Evolutionary conservation across 2,329 filamentous ascomycete genomes (phyloP).

Genomic region (Zymoseptoria pseudotritici): DNA sequence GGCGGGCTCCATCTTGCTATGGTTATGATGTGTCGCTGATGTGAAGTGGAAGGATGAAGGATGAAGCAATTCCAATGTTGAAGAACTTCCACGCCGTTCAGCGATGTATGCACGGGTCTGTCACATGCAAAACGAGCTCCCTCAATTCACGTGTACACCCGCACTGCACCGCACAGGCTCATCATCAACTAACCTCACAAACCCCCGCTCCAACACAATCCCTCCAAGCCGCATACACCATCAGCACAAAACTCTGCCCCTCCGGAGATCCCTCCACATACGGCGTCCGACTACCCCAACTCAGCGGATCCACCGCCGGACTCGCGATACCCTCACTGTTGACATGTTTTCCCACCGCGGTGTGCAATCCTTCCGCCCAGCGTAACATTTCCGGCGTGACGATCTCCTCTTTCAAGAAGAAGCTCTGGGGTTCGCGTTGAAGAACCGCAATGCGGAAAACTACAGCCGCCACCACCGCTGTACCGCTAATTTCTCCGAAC

Average conservation of each 20-base stretch:
- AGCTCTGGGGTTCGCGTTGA: conserved; percentile 6
- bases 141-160: too few relatives aligned
- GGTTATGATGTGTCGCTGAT: too few relatives aligned
- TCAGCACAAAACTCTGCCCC: conserved; percentile 38
- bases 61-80: too few relatives aligned
- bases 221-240: conserved; percentile 37
- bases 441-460: conserved; percentile 36
- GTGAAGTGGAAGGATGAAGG: too few relatives aligned
- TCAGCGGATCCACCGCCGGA: conserved; percentile 38
- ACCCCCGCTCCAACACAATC: conserved; percentile 31
- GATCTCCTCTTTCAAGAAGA: neutral
- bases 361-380: conserved; percentile 39
- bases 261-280: conserved; percentile 31
- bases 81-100: too few relatives aligned
- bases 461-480: conserved; percentile 38
- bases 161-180: too few relatives aligned
- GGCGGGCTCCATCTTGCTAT: too few relatives aligned
- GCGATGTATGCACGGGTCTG: too few relatives aligned
- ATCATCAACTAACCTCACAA: conserved; percentile 4
- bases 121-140: too few relatives aligned
- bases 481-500: conserved; percentile 45
- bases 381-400: neutral
- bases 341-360: conserved; percentile 31
- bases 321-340: conserved; percentile 32
- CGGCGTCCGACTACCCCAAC: conserved; percentile 9